These are phyloP conservation scores for Trichoderma erinaceum DNA, from an alignment of 495 filamentous ascomycete species.

Conservation along the genomic window DNA sequence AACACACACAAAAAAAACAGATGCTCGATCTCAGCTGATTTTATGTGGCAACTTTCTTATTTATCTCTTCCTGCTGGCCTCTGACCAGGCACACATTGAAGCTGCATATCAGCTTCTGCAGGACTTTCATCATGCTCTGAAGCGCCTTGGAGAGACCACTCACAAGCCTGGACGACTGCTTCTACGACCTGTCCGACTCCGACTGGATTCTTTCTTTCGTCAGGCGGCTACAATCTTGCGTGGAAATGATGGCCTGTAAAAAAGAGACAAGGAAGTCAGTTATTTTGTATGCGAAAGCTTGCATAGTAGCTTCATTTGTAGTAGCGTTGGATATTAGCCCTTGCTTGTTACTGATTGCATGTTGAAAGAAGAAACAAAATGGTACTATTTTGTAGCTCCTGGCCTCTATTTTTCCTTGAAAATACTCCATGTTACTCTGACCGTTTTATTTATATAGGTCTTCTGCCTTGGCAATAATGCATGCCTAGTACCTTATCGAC, in stretches of 20 bases:
- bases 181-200: neutral
- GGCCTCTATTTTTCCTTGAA: too few species aligned
- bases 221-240: constrained; percentile 5
- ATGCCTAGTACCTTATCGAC: too few species aligned
- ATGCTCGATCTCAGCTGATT: constrained; percentile 3
- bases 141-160: constrained; percentile 6
- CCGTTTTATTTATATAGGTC: too few species aligned
- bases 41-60: constrained; percentile 6
- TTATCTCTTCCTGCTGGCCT: neutral
- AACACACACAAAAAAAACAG: neutral
- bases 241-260: neutral
- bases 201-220: constrained; percentile 4
- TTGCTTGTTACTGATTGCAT: too few species aligned
- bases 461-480: too few species aligned
- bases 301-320: neutral
- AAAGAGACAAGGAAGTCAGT: too few species aligned
- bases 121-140: neutral
- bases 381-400: too few species aligned
- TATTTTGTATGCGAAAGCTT: too few species aligned
- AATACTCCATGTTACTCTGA: too few species aligned
- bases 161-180: neutral
- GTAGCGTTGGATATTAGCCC: neutral
- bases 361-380: too few species aligned
- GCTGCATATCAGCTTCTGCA: constrained; percentile 5
- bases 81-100: neutral